Conservation (phyloP, 2,329 filamentous ascomycete genomes). For the Exophiala xenobiotica region DNA sequence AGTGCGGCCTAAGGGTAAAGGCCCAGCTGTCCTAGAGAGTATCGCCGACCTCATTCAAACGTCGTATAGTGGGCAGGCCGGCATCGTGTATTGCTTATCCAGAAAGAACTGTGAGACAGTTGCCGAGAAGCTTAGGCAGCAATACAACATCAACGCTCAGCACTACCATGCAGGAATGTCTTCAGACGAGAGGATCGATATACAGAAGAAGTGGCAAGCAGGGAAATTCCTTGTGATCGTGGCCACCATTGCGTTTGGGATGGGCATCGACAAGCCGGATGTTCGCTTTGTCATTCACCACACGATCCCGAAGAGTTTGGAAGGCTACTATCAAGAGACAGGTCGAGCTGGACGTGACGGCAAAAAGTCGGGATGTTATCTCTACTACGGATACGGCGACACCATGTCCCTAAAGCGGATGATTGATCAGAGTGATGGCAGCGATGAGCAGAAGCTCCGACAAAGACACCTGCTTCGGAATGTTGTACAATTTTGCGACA, state of each 20-base stretch:
- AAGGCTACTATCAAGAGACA: constrained; percentile 98
- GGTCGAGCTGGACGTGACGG: constrained; percentile 92
- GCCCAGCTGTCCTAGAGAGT: constrained; percentile 51
- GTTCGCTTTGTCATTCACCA: constrained; percentile 96
- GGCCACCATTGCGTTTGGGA: constrained; percentile 96
- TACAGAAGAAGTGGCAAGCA: constrained; percentile 80
- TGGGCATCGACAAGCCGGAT: constrained; percentile 99
- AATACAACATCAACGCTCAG: constrained; percentile 67
- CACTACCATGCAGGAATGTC: constrained; percentile 85
- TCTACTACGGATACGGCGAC: constrained; percentile 84
- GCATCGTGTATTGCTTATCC: constrained; percentile 92
- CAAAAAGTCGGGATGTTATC: constrained; percentile 79
- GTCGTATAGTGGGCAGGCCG: constrained; percentile 70
- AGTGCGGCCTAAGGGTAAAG: constrained; percentile 69
- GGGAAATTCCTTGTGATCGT: constrained; percentile 85
- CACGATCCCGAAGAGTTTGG: constrained; percentile 86
- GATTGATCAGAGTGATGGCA: constrained; percentile 79
- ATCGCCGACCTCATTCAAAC: constrained; percentile 63
- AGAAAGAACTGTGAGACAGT: constrained; percentile 78
- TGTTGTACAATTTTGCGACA: constrained; percentile 86
- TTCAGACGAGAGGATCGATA: constrained; percentile 62
- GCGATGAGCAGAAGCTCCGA: constrained; percentile 73
- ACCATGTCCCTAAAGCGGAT: constrained; percentile 71
- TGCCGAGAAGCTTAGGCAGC: constrained; percentile 63
- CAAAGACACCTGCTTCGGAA: constrained; percentile 82